Evolutionary conservation across 768 basidiomycete species (phyloP).

Genomic region (Suillus luteus): DNA sequence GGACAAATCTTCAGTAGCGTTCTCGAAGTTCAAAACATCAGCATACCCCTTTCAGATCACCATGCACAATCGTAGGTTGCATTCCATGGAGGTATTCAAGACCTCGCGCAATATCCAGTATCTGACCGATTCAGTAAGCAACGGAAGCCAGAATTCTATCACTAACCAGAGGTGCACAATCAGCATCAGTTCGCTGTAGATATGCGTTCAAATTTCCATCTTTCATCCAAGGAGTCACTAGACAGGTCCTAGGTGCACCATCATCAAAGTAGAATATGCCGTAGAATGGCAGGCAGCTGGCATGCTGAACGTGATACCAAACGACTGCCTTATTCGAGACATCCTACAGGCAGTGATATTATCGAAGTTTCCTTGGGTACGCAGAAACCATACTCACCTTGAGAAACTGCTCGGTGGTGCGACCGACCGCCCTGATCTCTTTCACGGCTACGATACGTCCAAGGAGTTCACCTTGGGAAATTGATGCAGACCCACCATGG

Average conservation of each 20-base stretch:
- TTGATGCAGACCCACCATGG: slow-evolving; percentile 36
- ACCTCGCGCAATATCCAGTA: slow-evolving; percentile 40
- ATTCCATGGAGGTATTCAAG: slow-evolving; percentile 41
- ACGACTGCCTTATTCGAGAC: slow-evolving; percentile 33
- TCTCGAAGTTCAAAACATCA: background rate
- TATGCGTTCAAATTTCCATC: slow-evolving; percentile 36
- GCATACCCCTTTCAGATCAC: slow-evolving; percentile 46
- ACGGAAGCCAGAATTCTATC: background rate
- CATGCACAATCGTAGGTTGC: slow-evolving; percentile 43
- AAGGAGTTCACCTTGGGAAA: slow-evolving; percentile 30
- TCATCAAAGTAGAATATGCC: slow-evolving; percentile 23
- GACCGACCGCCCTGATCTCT: slow-evolving; percentile 24
- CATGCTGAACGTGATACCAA: slow-evolving; percentile 33
- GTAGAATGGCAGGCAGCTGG: slow-evolving; percentile 34
- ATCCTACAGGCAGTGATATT: slow-evolving; percentile 23
- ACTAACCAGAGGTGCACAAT: slow-evolving; percentile 37
- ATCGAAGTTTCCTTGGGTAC: slow-evolving; percentile 20
- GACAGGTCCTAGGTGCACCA: slow-evolving; percentile 19
- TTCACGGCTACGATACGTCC: slow-evolving; percentile 35
- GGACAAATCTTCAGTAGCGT: background rate
- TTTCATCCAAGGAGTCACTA: slow-evolving; percentile 30
- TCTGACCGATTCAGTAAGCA: slow-evolving; percentile 25
- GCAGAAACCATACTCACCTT: slow-evolving; percentile 24
- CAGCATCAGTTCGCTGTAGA: slow-evolving; percentile 24
- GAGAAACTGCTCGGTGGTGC: slow-evolving; percentile 25